A percentile compares a stretch with the other conserved stretches of the same genome.
These are phyloP conservation scores for Mastigamoeba balamuthi DNA, from an alignment of 78 protist genomes.

Conservation along the genomic window DNA sequence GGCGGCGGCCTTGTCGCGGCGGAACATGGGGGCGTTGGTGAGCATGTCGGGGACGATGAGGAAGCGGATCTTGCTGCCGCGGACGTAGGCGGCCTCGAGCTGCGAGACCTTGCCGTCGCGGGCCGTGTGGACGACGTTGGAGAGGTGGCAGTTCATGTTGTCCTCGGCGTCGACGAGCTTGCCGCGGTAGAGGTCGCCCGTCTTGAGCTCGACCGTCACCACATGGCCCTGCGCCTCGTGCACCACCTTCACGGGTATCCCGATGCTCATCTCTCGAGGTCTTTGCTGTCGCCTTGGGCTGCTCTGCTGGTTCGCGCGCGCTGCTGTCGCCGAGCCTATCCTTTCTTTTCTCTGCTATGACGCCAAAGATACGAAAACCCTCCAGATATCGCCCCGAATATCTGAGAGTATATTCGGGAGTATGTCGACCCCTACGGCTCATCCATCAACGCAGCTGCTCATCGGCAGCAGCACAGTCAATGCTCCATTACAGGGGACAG, in stretches of 20 bases:
- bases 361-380: too few species aligned
- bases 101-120: slow-evolving; percentile 31
- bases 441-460: too few species aligned
- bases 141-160: slow-evolving; percentile 87
- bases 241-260: slow-evolving; percentile 90
- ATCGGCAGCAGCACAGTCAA: too few species aligned
- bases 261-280: slow-evolving; percentile 63
- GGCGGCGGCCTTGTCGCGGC: slow-evolving; percentile 33
- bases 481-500: too few species aligned
- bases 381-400: too few species aligned
- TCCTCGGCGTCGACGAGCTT: slow-evolving; percentile 82
- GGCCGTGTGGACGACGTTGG: slow-evolving; percentile 56
- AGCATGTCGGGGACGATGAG: slow-evolving; percentile 90
- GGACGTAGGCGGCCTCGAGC: slow-evolving; percentile 64
- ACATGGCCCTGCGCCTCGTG: slow-evolving; percentile 92
- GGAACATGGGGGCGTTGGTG: slow-evolving; percentile 94
- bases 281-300: neutral
- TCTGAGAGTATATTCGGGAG: too few species aligned
- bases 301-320: too few species aligned
- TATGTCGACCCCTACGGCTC: too few species aligned
- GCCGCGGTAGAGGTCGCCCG: slow-evolving; percentile 83
- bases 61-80: slow-evolving; percentile 85
- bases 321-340: too few species aligned
- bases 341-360: too few species aligned
- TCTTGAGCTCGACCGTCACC: slow-evolving; percentile 79